Percentiles rank a stretch among this genome's conserved stretches.
Evolutionary conservation across 331 rosid genomes (phyloP).

Genomic region (Erythrophleum ivorense): DNA sequence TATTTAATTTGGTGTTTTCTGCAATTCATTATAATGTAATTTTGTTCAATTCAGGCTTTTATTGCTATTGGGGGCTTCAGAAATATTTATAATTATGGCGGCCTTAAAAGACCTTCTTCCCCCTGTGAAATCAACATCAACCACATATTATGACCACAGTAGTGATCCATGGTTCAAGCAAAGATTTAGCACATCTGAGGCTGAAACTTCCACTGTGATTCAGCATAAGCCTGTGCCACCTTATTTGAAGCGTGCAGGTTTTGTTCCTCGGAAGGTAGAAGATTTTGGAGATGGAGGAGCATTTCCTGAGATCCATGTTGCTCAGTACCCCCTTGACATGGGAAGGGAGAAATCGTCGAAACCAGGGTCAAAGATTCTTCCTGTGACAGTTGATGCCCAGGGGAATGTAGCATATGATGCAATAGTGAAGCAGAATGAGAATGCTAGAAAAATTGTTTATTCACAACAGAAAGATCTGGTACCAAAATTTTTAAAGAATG

Average conservation of each 20-base stretch:
- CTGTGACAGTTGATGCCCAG: slow-evolving; percentile 70
- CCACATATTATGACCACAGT: slow-evolving; percentile 72
- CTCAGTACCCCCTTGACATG: slow-evolving; percentile 88
- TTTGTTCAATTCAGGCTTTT: background rate
- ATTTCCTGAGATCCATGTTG: slow-evolving; percentile 79
- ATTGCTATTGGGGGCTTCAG: background rate
- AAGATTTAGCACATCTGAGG: slow-evolving; percentile 66
- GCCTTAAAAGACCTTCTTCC: slow-evolving; percentile 80
- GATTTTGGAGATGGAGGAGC: slow-evolving; percentile 93
- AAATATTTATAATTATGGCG: slow-evolving; percentile 51
- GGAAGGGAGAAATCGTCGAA: slow-evolving; percentile 64
- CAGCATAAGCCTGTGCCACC: slow-evolving; percentile 70
- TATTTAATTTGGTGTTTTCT: background rate
- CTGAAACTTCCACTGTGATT: slow-evolving; percentile 54
- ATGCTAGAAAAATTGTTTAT: slow-evolving; percentile 68
- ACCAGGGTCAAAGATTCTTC: slow-evolving; percentile 67
- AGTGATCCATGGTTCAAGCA: slow-evolving; percentile 92
- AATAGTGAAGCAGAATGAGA: slow-evolving; percentile 80
- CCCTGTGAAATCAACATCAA: slow-evolving; percentile 57
- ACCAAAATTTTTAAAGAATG: slow-evolving; percentile 64
- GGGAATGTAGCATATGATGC: slow-evolving; percentile 86
- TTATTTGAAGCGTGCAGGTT: slow-evolving; percentile 73
- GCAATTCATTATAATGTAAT: background rate
- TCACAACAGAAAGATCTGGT: slow-evolving; percentile 73
- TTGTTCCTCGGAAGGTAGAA: slow-evolving; percentile 72